phyloP scores from a whole-genome alignment of 257 asterid genomes.

The Haberlea rhodopensis region DNA sequence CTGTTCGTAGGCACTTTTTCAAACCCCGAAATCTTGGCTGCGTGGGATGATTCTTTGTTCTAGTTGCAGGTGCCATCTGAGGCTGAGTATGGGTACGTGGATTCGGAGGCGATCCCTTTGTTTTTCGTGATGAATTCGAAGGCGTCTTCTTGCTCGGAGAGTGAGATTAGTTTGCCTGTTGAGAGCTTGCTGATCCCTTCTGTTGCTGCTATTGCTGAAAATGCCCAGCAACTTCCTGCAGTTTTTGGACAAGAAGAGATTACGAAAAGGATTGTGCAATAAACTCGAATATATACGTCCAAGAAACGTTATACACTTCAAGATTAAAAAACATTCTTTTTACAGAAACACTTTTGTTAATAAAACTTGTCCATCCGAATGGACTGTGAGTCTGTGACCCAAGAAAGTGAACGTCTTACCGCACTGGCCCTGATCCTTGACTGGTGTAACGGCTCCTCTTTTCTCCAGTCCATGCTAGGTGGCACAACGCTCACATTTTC shows the following conservation, averaged over 20 bases:
- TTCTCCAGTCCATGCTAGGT: constrained; percentile 44
- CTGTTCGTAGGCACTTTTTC: constrained; percentile 33
- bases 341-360: no score
- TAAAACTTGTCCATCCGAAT: not conserved
- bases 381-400: no score
- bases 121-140: constrained; percentile 30
- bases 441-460: constrained; percentile 49
- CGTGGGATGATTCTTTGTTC: constrained; percentile 18
- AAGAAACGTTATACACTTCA: no score
- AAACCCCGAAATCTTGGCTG: constrained; percentile 31
- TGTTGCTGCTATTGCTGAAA: constrained; percentile 36
- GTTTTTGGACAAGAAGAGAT: not conserved
- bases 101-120: constrained; percentile 40
- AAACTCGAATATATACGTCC: no score
- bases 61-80: constrained; percentile 29
- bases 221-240: constrained; percentile 41
- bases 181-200: constrained; percentile 32
- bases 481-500: constrained; percentile 26
- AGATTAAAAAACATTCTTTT: no score
- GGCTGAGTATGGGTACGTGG: no score
- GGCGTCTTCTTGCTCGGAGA: constrained; percentile 41
- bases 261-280: not conserved
- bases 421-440: constrained; percentile 64
- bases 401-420: no score
- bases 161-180: constrained; percentile 27